phyloP scores from a whole-genome alignment of 2,329 filamentous ascomycete genomes.

The Corniculantispora saksenae region DNA sequence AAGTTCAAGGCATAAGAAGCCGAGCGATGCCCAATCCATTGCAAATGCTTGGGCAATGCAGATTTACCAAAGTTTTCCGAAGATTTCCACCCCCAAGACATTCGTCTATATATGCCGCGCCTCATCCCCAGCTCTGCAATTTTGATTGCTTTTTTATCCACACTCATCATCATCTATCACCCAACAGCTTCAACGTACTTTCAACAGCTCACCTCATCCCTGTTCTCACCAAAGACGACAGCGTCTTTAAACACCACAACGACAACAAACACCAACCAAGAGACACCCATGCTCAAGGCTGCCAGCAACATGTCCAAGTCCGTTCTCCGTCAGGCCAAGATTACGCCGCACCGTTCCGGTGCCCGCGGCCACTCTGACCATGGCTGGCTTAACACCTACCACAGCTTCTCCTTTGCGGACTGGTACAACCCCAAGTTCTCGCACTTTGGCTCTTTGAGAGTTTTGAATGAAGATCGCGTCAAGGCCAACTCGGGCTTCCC shows the following conservation, averaged over 20 bases:
- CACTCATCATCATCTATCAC: conserved; percentile 33
- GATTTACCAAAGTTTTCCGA: conserved; percentile 20
- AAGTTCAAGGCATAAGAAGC: neutral
- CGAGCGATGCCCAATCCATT: conserved; percentile 17
- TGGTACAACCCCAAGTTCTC: conserved; percentile 68
- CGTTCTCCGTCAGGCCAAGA: conserved; percentile 64
- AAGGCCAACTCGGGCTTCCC: conserved; percentile 74
- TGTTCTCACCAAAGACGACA: conserved; percentile 15
- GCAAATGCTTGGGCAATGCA: conserved; percentile 24
- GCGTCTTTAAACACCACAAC: conserved; percentile 15
- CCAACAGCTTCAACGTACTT: conserved; percentile 28
- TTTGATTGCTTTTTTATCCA: conserved; percentile 41
- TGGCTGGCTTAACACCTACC: conserved; percentile 85
- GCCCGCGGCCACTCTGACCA: conserved; percentile 77
- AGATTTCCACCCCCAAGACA: conserved; percentile 9
- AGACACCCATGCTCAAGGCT: conserved; percentile 36
- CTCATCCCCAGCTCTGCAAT: conserved; percentile 34
- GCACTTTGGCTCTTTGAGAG: conserved; percentile 74
- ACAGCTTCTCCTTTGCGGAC: conserved; percentile 81
- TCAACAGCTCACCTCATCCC: conserved; percentile 25
- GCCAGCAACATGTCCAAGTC: conserved; percentile 60
- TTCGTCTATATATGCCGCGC: conserved; percentile 42
- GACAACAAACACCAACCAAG: conserved; percentile 5
- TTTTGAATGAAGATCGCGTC: conserved; percentile 88
- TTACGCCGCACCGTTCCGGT: conserved; percentile 71